These are phyloP conservation scores for Venturia oleaginea DNA, from an alignment of 2,329 filamentous ascomycete genomes.

Conservation along the genomic window DNA sequence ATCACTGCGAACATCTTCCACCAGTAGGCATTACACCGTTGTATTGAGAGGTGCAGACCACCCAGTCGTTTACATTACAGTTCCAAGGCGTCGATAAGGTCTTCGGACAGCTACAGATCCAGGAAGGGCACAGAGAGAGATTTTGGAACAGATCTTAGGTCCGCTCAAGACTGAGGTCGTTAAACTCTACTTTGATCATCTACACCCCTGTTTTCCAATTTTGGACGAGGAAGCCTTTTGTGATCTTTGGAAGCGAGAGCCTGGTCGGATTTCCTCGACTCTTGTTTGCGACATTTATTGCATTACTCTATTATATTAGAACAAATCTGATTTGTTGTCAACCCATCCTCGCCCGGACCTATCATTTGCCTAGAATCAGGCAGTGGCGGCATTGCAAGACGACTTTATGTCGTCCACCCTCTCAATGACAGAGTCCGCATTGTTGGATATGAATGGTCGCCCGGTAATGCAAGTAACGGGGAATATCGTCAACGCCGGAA, in stretches of 20 bases:
- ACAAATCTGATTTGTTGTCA: slow-evolving; percentile 27
- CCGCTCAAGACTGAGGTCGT: slow-evolving; percentile 30
- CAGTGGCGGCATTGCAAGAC: slow-evolving; percentile 32
- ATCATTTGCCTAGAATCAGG: slow-evolving; percentile 34
- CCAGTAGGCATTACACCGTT: slow-evolving; percentile 38
- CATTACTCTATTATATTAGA: slow-evolving; percentile 29
- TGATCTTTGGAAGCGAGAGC: slow-evolving; percentile 26
- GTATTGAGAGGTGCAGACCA: slow-evolving; percentile 37
- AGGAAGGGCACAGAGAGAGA: slow-evolving; percentile 31
- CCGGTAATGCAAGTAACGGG: slow-evolving; percentile 33
- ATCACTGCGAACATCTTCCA: slow-evolving; percentile 20
- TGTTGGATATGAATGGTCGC: slow-evolving; percentile 33
- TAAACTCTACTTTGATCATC: slow-evolving; percentile 37
- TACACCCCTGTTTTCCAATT: slow-evolving; percentile 31
- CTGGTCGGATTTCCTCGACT: slow-evolving; percentile 26
- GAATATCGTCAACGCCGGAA: slow-evolving; percentile 46
- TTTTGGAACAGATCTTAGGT: slow-evolving; percentile 33
- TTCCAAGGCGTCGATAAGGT: slow-evolving; percentile 42
- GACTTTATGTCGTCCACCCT: slow-evolving; percentile 34
- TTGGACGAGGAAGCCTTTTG: slow-evolving; percentile 31
- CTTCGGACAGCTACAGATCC: slow-evolving; percentile 26
- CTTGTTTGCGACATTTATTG: slow-evolving; percentile 33
- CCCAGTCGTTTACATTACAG: slow-evolving; percentile 35
- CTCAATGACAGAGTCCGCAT: slow-evolving; percentile 30
- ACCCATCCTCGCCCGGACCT: slow-evolving; percentile 29